A percentile compares a stretch with the other conserved stretches of the same genome.
Evolutionary conservation across 2,329 filamentous ascomycete genomes (phyloP).

Genomic region (Colletotrichum sp.): DNA sequence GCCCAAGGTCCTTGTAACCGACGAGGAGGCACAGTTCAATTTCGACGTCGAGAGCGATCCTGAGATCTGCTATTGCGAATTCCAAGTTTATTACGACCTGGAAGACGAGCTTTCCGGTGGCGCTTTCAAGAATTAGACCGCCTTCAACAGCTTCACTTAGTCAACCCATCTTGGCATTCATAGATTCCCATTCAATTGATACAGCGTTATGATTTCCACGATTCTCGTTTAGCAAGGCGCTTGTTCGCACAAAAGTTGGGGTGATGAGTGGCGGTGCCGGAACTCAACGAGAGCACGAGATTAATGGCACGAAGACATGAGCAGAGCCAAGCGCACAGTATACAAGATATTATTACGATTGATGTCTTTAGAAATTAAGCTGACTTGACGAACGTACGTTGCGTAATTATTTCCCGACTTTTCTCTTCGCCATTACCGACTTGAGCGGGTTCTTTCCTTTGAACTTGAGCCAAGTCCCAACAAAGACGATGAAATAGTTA

Average conservation of each 20-base stretch:
- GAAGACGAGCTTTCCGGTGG: slow-evolving; percentile 18
- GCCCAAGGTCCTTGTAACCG: slow-evolving; percentile 41
- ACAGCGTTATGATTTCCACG: background rate
- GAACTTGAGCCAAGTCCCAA: slow-evolving; percentile 45
- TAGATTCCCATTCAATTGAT: background rate
- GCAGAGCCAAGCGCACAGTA: background rate
- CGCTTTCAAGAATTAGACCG: slow-evolving; percentile 14
- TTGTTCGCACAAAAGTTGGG: background rate
- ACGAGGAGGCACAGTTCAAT: slow-evolving; percentile 45
- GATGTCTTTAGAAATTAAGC: background rate
- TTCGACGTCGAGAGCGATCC: slow-evolving; percentile 24
- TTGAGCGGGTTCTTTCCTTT: slow-evolving; percentile 42
- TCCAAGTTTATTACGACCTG: slow-evolving; percentile 23
- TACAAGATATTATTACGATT: background rate
- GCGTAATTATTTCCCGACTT: background rate
- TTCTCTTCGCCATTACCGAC: slow-evolving; percentile 30
- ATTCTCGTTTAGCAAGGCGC: background rate
- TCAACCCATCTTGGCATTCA: background rate
- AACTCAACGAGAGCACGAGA: background rate
- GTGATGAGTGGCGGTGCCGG: background rate
- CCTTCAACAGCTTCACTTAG: background rate
- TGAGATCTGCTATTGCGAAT: slow-evolving; percentile 24
- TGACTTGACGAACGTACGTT: background rate
- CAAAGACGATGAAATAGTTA: slow-evolving; percentile 55
- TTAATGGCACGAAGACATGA: background rate